Percentiles rank a stretch among this genome's conserved stretches.
Conservation (phyloP, 495 filamentous ascomycete genomes). For the Astrothelium macrocarpum region DNA sequence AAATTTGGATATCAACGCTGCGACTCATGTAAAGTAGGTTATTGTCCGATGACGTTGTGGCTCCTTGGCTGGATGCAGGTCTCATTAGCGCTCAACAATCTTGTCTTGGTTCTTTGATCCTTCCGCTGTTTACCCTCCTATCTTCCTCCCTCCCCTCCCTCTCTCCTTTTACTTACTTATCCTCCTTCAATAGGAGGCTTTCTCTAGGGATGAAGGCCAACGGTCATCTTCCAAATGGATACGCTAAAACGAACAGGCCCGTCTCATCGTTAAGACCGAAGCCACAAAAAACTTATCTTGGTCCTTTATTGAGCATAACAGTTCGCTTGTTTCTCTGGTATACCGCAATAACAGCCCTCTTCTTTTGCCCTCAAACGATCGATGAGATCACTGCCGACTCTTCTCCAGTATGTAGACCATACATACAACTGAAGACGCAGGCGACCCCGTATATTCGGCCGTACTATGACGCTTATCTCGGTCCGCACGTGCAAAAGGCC, state of each 20-base stretch:
- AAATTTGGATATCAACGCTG: too few species aligned
- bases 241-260: background rate
- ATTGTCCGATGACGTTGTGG: constrained; percentile 1
- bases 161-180: background rate
- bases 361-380: constrained; percentile 69
- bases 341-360: constrained; percentile 61
- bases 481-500: constrained; percentile 67
- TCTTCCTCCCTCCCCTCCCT: background rate
- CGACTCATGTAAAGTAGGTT: too few species aligned
- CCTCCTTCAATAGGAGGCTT: background rate
- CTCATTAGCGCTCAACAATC: background rate
- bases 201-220: background rate
- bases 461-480: constrained; percentile 77
- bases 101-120: background rate
- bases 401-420: constrained; percentile 75
- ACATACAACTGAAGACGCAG: constrained; percentile 58
- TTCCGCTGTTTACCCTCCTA: constrained; percentile 1
- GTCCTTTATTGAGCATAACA: background rate
- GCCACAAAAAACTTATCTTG: background rate
- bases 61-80: background rate
- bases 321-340: constrained; percentile 71
- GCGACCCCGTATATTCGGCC: constrained; percentile 68
- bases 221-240: background rate
- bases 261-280: background rate
- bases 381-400: constrained; percentile 58